Conservation (phyloP, 805 yeast genomes). For the Spathaspora gorwiae region DNA sequence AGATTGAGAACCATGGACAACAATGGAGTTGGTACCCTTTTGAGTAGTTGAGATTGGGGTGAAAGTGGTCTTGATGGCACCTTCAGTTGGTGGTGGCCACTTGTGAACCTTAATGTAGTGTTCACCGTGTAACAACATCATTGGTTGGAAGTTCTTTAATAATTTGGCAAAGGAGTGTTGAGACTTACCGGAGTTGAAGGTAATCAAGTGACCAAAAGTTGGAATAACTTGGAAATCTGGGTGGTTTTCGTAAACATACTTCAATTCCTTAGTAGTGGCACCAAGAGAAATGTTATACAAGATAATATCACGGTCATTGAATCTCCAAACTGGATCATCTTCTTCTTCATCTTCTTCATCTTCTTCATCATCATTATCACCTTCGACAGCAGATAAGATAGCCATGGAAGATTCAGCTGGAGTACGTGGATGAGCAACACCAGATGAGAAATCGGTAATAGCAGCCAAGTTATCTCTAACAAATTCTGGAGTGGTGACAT, state of each 20-base stretch:
- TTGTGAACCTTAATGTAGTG: slow-evolving; percentile 76
- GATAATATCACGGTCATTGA: slow-evolving; percentile 66
- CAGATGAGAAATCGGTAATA: slow-evolving; percentile 56
- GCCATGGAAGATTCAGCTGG: slow-evolving; percentile 79
- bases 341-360: slow-evolving; percentile 37
- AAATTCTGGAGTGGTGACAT: slow-evolving; percentile 58
- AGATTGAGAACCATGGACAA: slow-evolving; percentile 70
- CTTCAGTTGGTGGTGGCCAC: slow-evolving; percentile 76
- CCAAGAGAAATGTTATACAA: slow-evolving; percentile 89
- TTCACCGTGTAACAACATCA: slow-evolving; percentile 90
- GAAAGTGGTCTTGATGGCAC: slow-evolving; percentile 54
- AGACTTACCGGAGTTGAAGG: slow-evolving; percentile 59
- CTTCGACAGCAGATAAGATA: slow-evolving; percentile 62
- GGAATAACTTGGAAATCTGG: slow-evolving; percentile 81
- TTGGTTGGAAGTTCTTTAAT: slow-evolving; percentile 81
- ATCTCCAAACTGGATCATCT: slow-evolving; percentile 48
- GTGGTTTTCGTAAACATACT: slow-evolving; percentile 74
- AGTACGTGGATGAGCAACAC: slow-evolving; percentile 52
- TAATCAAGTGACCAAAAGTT: slow-evolving; percentile 85
- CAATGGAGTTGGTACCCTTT: slow-evolving; percentile 81
- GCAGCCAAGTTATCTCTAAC: slow-evolving; percentile 63
- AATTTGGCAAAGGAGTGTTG: slow-evolving; percentile 54
- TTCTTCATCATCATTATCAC: slow-evolving; percentile 43
- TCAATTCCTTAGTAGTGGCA: slow-evolving; percentile 69
- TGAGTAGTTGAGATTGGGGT: slow-evolving; percentile 71